Base-by-base conservation (phyloP, 306 rosid species). In the Fragaria iinumae region DNA sequence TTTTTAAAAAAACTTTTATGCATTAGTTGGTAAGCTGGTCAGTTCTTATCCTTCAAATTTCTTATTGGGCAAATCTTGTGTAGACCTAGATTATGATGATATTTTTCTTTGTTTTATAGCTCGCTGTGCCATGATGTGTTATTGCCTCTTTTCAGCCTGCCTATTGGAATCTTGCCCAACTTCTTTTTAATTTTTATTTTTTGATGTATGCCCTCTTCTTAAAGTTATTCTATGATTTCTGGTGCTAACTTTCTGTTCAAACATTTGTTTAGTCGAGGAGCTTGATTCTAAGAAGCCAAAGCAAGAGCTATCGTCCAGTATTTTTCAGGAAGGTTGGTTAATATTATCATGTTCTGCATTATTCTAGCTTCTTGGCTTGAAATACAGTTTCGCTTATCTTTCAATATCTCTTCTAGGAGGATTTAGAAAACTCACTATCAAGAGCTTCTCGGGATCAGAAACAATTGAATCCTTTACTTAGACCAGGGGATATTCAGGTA, bases 241-340 rank as follows among this genome's bases (percentile, higher is more conserved):
- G 69, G 25, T 66, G 49, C 79, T 73, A 48, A 69, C 43, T 72
- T 18, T 71, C 55, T 56, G 59, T 77, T 73, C 34, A 64, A 75
- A 38, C 75, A 77, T 80, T 72, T 80, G 64, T 44, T 50, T 86
- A 94, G 98, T 90, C 98, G 39, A 88, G 74, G 83, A 92, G 93
- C 88, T 84, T 94, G 91, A 63, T 94, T 67, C 79, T 94, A 76
- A 87, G 86, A 84, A 92, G 88, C 86, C 85, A 90, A 82, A 80
- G 90, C 76, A 92, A 88, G 89, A 85, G 93, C 81, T 94, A 92
- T 81, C 97, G 97, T 78, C 97, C 96, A 52, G 88, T 88, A 32
- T 94, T 94, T 88, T 94, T 94, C 86, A 86, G 95, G 84, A 92
- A 92, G 98, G 98, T 92, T 47, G 39, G 83, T 85, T 74, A 25